Evolutionary conservation across 352 stramenopile species (phyloP).

Genomic region (Albugo candida): DNA sequence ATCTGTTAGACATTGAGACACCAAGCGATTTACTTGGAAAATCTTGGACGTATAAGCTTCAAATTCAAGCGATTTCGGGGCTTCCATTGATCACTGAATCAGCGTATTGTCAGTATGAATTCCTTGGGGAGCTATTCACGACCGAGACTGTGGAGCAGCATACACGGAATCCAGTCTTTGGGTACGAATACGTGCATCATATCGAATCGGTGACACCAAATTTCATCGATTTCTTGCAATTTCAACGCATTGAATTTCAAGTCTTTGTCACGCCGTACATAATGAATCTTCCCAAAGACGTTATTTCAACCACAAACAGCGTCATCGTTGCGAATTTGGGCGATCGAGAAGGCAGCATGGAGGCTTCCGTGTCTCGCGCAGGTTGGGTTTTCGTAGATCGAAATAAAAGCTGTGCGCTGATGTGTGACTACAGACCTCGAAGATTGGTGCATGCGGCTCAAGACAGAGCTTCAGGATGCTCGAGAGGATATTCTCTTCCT

Average conservation of each 20-base stretch:
- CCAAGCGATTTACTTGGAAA: slow-evolving; percentile 70
- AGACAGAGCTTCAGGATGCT: slow-evolving; percentile 17
- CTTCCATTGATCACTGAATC: slow-evolving; percentile 79
- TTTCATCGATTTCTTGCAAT: slow-evolving; percentile 76
- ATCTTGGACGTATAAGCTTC: slow-evolving; percentile 78
- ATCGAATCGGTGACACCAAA: slow-evolving; percentile 70
- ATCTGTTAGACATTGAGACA: slow-evolving; percentile 49
- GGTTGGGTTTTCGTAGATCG: not conserved
- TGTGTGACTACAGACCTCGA: slow-evolving; percentile 21
- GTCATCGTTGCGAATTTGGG: slow-evolving; percentile 44
- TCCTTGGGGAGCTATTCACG: slow-evolving; percentile 82
- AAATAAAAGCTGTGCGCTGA: not conserved
- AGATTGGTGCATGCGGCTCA: slow-evolving; percentile 23
- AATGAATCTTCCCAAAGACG: slow-evolving; percentile 62
- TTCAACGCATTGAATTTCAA: slow-evolving; percentile 64
- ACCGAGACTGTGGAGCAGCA: slow-evolving; percentile 82
- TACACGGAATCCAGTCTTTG: slow-evolving; percentile 73
- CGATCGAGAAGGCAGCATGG: slow-evolving; percentile 17
- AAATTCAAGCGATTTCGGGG: slow-evolving; percentile 62
- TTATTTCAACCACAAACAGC: slow-evolving; percentile 54
- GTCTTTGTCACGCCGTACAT: slow-evolving; percentile 82
- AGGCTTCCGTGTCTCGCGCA: not conserved
- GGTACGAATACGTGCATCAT: slow-evolving; percentile 79
- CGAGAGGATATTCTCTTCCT: slow-evolving; percentile 29
- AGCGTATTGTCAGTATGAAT: slow-evolving; percentile 87